Base-by-base conservation (phyloP, 306 rosid genomes). In the Betula pendula region DNA sequence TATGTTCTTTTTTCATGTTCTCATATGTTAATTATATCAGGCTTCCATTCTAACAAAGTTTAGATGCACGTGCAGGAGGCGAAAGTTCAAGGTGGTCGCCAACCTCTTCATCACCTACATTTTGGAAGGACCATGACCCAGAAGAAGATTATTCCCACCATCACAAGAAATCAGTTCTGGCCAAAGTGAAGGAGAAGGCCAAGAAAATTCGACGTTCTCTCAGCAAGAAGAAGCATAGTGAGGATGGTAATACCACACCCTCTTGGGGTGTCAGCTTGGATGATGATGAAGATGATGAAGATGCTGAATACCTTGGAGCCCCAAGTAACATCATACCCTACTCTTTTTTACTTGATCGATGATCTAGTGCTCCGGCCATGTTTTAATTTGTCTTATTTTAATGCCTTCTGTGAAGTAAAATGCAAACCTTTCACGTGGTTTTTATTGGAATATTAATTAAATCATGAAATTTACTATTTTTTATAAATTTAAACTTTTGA, bases 111-210 rank as follows among this genome's bases (percentile, higher is more conserved):
- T 67, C 93, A 1, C 72, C 81, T 17, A 58, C 81, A 73, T 35
- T 67, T 24, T 82, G 43, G 19, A 88, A 80, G 82, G 78, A 84
- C 55, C 88, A 79, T 47, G 95, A 87, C 71, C 40, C 49, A 0
- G 92, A 90, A 66, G 96, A 92, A 51, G 93, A 90, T 63, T 89
- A 82, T 13, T 71, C 82, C 73, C 89, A 75, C 77, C 92, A 80
- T 81, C 97, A 79, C 62, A 92, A 90, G 92, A 95, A 95, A 85
- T 95, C 98, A 27, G 96, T 95, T 70, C 89, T 92, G 70, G 59
- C 89, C 58, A 95, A 90, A 85, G 97, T 95, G 72, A 92, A 90
- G 81, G 98, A 92, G 81, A 95, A 90, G 78, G 97, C 98, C 72
- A 92, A 82, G 87, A 95, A 90, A 80, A 66, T 92, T 44, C 86